Conservation (phyloP, 2,329 filamentous ascomycete species). For the Microcyclospora pomicola region DNA sequence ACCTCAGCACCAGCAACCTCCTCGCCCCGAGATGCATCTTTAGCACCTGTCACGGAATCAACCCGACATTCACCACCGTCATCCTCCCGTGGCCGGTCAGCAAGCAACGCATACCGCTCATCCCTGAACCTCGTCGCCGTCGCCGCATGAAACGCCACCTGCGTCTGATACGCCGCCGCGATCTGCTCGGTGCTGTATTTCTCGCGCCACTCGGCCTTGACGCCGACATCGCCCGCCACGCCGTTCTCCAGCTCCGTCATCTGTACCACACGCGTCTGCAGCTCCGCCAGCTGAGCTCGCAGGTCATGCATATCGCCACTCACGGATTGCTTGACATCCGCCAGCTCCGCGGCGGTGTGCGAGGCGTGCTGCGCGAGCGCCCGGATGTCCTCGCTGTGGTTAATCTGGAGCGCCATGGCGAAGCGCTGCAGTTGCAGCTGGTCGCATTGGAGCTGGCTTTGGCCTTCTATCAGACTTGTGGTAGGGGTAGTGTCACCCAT, state of each 20-base stretch:
- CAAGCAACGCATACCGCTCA: background rate
- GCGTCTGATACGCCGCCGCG: constrained; percentile 1
- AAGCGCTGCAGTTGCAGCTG: constrained; percentile 1
- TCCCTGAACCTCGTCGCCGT: constrained; percentile 2
- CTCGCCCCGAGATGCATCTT: constrained; percentile 2
- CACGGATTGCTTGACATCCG: constrained; percentile 2
- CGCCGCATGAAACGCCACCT: constrained; percentile 2
- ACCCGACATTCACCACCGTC: background rate
- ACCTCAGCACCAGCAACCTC: background rate
- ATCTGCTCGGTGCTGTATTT: constrained; percentile 2
- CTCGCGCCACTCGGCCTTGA: constrained; percentile 1
- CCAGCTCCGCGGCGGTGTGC: constrained; percentile 3
- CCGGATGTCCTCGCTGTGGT: constrained; percentile 5
- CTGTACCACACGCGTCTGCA: constrained; percentile 1
- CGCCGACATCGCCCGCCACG: background rate
- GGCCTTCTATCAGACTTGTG: background rate
- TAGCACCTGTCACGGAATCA: constrained; percentile 1
- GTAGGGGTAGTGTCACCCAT: background rate
- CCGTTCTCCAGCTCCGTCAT: background rate
- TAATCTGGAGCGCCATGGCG: constrained; percentile 2
- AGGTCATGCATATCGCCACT: constrained; percentile 6
- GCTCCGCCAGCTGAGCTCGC: constrained; percentile 3
- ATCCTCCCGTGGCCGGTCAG: background rate
- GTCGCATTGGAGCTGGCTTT: too few relatives aligned
- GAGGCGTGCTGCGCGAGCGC: constrained; percentile 3